Percentiles rank a stretch among this genome's conserved stretches.
These are phyloP conservation scores for Calonectria hawksworthii DNA, from an alignment of 2,329 filamentous ascomycete species.

Conservation along the genomic window DNA sequence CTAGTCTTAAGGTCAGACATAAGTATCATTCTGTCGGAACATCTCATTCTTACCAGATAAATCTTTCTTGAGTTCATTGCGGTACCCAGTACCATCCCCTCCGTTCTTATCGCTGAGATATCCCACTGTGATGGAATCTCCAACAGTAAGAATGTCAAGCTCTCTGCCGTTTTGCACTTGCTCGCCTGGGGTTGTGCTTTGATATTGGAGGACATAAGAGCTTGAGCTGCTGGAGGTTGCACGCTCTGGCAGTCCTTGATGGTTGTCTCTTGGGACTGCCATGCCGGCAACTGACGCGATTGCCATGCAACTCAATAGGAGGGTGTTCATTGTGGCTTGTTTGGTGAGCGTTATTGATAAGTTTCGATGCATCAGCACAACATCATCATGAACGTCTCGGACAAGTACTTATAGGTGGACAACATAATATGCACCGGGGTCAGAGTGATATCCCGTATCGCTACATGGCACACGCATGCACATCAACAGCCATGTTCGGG, in stretches of 20 bases:
- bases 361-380: neutral
- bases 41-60: conserved; percentile 11
- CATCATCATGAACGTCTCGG: neutral
- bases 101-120: conserved; percentile 21
- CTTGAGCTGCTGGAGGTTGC: neutral
- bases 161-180: conserved; percentile 6
- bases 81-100: conserved; percentile 25
- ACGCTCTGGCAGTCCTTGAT: neutral
- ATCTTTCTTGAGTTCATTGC: conserved; percentile 6
- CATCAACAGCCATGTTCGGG: neutral
- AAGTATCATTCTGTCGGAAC: neutral
- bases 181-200: neutral
- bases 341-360: neutral
- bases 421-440: neutral
- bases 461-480: neutral
- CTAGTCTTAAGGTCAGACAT: neutral
- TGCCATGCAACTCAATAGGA: neutral
- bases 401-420: neutral
- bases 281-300: neutral
- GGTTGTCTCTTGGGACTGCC: neutral
- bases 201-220: conserved; percentile 10
- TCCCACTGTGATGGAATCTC: conserved; percentile 30
- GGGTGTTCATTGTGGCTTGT: neutral
- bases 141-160: conserved; percentile 18
- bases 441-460: neutral